Base-by-base conservation (phyloP, 2,329 filamentous ascomycete species). In the Penicillium sp. region DNA sequence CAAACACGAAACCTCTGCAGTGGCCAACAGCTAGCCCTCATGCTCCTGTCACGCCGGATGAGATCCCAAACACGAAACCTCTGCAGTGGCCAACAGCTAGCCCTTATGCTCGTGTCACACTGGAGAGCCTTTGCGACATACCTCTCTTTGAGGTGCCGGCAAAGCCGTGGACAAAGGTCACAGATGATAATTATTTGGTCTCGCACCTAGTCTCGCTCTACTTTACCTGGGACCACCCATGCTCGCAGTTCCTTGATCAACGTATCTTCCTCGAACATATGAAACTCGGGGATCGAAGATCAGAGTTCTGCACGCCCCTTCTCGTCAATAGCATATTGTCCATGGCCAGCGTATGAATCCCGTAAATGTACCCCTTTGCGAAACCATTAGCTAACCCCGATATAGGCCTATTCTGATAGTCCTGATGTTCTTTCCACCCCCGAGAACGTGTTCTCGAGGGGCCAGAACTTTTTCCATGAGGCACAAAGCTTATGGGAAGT, bases 201-300 rank as follows among this genome's bases (percentile, higher is more conserved):
- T 85, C 87, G 9, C 91, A 96, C 73, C 82, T 97, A 31, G 84
- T 96, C 68, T 91, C 91, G 69, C 89, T 96, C 85, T 97, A 96
- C 77, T 96, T 96, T 76, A 90, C 86, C 68, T 96, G 93, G 88
- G 91, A 96, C 72, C 96, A 96, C 73, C 88, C 91, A 31, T 96
- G 91, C 75, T 96, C 89, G 69, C 86, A 82, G 39, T 79, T 94
- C 25, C 92, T 97, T 70, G 90, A 89, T 68, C 83, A 87, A 52
- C 89, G 93, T 65, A 91, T 93, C 66, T 76, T 88, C 45, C 81
- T 83, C 36, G 89, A 90, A 3, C 66, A 74, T 50, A 75, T 76
- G 73, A 59, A 35, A 17, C 55, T 58, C 8, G 61, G 60, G 25
- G 57, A 68, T 19, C 73, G 74, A 75, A 68, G 82, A 53, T 88